A percentile compares a stretch with the other conserved stretches of the same genome.
Conservation (phyloP, 2,329 filamentous ascomycete genomes). For the Colletotrichum truncatum region DNA sequence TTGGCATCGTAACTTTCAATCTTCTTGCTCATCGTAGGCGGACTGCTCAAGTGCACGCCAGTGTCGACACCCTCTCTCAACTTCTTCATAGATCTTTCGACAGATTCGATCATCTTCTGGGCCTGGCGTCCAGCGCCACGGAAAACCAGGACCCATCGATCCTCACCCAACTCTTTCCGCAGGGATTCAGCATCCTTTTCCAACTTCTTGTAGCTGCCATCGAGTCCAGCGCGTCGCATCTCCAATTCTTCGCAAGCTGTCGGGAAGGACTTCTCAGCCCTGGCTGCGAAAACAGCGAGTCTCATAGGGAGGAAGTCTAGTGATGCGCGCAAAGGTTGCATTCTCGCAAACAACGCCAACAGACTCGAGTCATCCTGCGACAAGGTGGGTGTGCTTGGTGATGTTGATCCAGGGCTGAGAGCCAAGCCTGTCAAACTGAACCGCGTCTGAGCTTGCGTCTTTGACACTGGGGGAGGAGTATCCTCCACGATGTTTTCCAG, state of each 20-base stretch:
- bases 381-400: constrained; percentile 65
- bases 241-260: constrained; percentile 91
- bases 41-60: constrained; percentile 77
- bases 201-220: constrained; percentile 87
- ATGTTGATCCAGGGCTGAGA: constrained; percentile 62
- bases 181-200: constrained; percentile 91
- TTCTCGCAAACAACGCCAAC: constrained; percentile 89
- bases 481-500: constrained; percentile 95
- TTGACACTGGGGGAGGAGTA: constrained; percentile 66
- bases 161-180: constrained; percentile 90
- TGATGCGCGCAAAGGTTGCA: constrained; percentile 92
- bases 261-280: constrained; percentile 83
- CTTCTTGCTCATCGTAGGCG: constrained; percentile 77
- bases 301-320: constrained; percentile 97
- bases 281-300: constrained; percentile 82
- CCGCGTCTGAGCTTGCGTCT: constrained; percentile 66
- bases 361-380: constrained; percentile 87
- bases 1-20: constrained; percentile 95
- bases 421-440: constrained; percentile 75
- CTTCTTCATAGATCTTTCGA: constrained; percentile 86
- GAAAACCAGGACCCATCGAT: constrained; percentile 96
- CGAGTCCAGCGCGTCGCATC: constrained; percentile 76
- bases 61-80: constrained; percentile 82
- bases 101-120: constrained; percentile 95
- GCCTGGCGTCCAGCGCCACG: constrained; percentile 91